These are phyloP conservation scores for Blumeria hordei DNA, from an alignment of 2,329 filamentous ascomycete species.

Conservation along the genomic window DNA sequence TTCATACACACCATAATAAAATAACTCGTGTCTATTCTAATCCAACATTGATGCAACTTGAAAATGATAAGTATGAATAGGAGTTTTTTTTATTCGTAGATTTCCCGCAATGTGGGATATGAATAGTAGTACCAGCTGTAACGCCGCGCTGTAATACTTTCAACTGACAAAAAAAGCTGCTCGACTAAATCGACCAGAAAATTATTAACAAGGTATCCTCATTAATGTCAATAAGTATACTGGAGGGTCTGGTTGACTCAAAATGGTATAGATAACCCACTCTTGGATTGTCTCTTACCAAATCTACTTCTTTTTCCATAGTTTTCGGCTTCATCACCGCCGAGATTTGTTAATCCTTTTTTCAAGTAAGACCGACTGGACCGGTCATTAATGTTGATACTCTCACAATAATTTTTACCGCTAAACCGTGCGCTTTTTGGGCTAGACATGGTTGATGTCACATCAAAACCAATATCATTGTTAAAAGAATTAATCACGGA, in stretches of 20 bases:
- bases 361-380: conserved; percentile 31
- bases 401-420: conserved; percentile 26
- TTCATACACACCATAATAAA: no score
- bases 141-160: no score
- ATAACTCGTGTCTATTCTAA: no score
- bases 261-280: conserved; percentile 75
- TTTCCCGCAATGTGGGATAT: no score
- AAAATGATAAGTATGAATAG: no score
- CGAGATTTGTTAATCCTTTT: conserved; percentile 31
- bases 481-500: conserved; percentile 41
- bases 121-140: no score
- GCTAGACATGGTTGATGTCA: conserved; percentile 51
- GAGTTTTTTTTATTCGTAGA: no score
- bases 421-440: conserved; percentile 46
- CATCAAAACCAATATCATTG: conserved; percentile 41
- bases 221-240: no score
- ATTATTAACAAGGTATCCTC: no score
- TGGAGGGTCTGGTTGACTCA: conserved; percentile 17
- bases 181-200: no score
- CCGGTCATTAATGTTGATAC: conserved; percentile 26
- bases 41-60: no score
- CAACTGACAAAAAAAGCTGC: no score
- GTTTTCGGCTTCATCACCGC: conserved; percentile 18
- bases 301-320: conserved; percentile 36
- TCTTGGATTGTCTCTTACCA: conserved; percentile 83